Evolutionary conservation across 345 rosid genomes (phyloP).

Genomic region (Eucalyptus cloeziana): DNA sequence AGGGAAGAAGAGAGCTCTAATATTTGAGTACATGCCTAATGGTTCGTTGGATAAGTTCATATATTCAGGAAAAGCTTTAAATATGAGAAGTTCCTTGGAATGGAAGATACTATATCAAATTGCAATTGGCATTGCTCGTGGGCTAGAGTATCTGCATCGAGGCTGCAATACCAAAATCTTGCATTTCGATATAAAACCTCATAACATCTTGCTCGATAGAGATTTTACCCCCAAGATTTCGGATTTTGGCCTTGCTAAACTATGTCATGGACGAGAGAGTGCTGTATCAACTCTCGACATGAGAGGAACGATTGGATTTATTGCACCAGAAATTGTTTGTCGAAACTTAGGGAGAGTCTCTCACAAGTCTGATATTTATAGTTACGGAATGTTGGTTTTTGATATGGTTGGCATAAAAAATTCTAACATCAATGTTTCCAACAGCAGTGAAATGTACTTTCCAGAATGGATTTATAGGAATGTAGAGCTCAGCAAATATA

Average conservation of each 20-base stretch:
- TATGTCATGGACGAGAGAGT: not conserved
- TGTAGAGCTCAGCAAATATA: not conserved
- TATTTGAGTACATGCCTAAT: not conserved
- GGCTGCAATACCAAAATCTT: not conserved
- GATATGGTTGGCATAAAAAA: constrained; percentile 23
- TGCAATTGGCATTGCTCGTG: not conserved
- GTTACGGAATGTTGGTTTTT: constrained; percentile 37
- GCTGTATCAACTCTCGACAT: not conserved
- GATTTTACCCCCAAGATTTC: not conserved
- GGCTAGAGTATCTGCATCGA: not conserved
- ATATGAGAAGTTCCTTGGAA: not conserved
- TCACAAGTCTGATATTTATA: constrained; percentile 33
- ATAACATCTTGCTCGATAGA: not conserved
- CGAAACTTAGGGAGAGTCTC: constrained; percentile 18
- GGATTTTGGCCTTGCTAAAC: not conserved
- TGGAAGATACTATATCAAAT: not conserved
- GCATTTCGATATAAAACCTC: not conserved
- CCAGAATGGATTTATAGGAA: constrained; percentile 12
- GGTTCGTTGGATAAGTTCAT: not conserved
- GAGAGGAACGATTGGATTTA: constrained; percentile 20
- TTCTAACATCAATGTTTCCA: not conserved
- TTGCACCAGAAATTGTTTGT: constrained; percentile 29
- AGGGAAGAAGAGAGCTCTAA: not conserved
- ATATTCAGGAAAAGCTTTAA: too few relatives aligned
- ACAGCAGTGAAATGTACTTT: constrained; percentile 12